Evolutionary conservation across 805 yeast genomes (phyloP).

Genomic region (Teunomyces gatunensis): DNA sequence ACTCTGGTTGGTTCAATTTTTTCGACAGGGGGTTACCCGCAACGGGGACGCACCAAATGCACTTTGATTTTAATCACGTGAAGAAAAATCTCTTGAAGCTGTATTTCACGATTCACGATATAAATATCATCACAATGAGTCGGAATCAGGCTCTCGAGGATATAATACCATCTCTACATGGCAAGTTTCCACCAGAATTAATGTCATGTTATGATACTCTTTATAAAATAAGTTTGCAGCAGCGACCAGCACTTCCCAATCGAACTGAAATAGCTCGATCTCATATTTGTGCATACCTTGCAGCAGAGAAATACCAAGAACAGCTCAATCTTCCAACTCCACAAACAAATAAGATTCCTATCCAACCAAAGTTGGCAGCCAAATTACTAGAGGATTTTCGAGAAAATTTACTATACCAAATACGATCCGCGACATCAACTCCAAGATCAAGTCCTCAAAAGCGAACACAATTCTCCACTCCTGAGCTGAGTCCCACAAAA

Average conservation of each 20-base stretch:
- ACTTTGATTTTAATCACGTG: not conserved
- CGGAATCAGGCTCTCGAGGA: slow-evolving; percentile 39
- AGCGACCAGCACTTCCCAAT: slow-evolving; percentile 46
- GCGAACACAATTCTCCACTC: slow-evolving; percentile 3
- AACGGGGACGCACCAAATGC: not conserved
- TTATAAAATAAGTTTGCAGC: slow-evolving; percentile 52
- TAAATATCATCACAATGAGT: not conserved
- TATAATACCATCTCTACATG: slow-evolving; percentile 47
- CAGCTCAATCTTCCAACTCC: slow-evolving; percentile 50
- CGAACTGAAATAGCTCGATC: slow-evolving; percentile 62
- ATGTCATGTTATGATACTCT: slow-evolving; percentile 42
- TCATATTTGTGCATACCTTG: slow-evolving; percentile 65
- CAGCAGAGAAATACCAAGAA: slow-evolving; percentile 48
- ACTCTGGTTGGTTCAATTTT: slow-evolving; percentile 26
- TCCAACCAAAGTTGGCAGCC: slow-evolving; percentile 46
- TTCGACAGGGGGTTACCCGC: slow-evolving; percentile 16
- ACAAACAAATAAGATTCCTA: slow-evolving; percentile 51
- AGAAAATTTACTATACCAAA: slow-evolving; percentile 32
- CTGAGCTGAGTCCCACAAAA: slow-evolving; percentile 3
- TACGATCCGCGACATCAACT: slow-evolving; percentile 12
- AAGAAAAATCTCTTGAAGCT: too few relatives aligned
- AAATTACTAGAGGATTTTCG: slow-evolving; percentile 47
- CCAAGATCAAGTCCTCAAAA: slow-evolving; percentile 19
- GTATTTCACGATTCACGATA: too few relatives aligned
- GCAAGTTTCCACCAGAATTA: slow-evolving; percentile 42